Evolutionary conservation across 768 basidiomycete species (phyloP).

Genomic region (Leccinum pellstonianum): DNA sequence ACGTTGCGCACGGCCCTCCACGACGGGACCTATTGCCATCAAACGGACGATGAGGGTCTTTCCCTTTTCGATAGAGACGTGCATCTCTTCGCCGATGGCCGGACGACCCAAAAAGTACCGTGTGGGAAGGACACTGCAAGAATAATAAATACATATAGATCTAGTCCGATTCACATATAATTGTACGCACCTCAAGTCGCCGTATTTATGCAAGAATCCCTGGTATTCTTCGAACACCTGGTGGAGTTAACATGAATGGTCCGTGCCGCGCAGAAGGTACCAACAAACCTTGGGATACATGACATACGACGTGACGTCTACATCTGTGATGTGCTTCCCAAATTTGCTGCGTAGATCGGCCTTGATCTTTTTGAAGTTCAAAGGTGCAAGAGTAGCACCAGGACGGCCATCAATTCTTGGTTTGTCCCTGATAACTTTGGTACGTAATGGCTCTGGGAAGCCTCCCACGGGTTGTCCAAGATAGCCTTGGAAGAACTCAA

Average conservation of each 20-base stretch:
- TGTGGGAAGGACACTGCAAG: slow-evolving; percentile 84
- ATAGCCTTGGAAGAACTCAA: slow-evolving; percentile 99
- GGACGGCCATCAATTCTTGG: slow-evolving; percentile 92
- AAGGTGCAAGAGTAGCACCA: slow-evolving; percentile 79
- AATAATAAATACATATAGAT: slow-evolving; percentile 15
- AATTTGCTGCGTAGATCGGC: slow-evolving; percentile 89
- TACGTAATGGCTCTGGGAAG: slow-evolving; percentile 96
- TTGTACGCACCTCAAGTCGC: slow-evolving; percentile 76
- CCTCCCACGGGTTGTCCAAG: slow-evolving; percentile 97
- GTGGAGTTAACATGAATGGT: slow-evolving; percentile 14
- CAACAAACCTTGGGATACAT: slow-evolving; percentile 94
- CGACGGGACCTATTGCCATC: slow-evolving; percentile 92
- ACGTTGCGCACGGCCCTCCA: slow-evolving; percentile 86
- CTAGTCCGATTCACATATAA: slow-evolving; percentile 2
- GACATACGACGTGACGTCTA: slow-evolving; percentile 91
- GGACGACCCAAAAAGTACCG: slow-evolving; percentile 97
- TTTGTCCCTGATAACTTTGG: slow-evolving; percentile 89
- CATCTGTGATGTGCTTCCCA: slow-evolving; percentile 91
- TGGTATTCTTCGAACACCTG: slow-evolving; percentile 98
- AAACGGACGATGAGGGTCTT: slow-evolving; percentile 96
- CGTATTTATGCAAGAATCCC: slow-evolving; percentile 92
- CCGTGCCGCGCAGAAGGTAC: slow-evolving; percentile 5
- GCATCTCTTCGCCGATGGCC: slow-evolving; percentile 91
- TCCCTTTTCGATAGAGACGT: slow-evolving; percentile 92
- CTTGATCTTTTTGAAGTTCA: slow-evolving; percentile 97